These are phyloP conservation scores for Mercurialis annua DNA, from an alignment of 345 rosid species.

Conservation along the genomic window DNA sequence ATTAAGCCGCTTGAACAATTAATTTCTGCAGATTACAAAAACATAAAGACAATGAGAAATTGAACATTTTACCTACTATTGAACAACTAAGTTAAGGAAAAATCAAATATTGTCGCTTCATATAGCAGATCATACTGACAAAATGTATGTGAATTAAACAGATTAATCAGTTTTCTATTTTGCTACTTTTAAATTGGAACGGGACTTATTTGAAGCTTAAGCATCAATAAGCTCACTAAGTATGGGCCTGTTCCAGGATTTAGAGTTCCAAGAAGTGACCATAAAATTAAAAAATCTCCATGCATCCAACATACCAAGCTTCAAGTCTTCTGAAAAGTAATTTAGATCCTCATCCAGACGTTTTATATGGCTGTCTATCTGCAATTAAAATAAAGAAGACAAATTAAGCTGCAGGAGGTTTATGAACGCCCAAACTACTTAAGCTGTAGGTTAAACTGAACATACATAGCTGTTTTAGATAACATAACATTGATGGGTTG, in stretches of 20 bases:
- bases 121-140: neutral
- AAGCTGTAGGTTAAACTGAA: constrained; percentile 4
- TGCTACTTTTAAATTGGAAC: neutral
- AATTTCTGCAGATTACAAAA: neutral
- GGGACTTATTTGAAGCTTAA: neutral
- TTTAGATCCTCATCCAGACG: constrained; percentile 93
- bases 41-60: no score
- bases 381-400: neutral
- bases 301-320: constrained; percentile 56
- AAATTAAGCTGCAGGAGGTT: neutral
- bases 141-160: no score
- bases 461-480: neutral
- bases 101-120: no score
- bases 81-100: constrained; percentile 8
- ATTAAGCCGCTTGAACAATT: constrained; percentile 2
- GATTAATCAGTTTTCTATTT: neutral
- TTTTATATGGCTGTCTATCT: constrained; percentile 94
- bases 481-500: neutral
- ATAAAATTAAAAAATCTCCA: neutral
- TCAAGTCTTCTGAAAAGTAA: constrained; percentile 89
- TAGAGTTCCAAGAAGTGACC: neutral
- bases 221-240: neutral
- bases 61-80: neutral
- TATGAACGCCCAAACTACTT: neutral
- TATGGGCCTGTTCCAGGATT: neutral